Evolutionary conservation across 352 stramenopile species (phyloP), one percentile per base, ranked within the genome.

Genomic region (Pythium monospermum): DNA sequence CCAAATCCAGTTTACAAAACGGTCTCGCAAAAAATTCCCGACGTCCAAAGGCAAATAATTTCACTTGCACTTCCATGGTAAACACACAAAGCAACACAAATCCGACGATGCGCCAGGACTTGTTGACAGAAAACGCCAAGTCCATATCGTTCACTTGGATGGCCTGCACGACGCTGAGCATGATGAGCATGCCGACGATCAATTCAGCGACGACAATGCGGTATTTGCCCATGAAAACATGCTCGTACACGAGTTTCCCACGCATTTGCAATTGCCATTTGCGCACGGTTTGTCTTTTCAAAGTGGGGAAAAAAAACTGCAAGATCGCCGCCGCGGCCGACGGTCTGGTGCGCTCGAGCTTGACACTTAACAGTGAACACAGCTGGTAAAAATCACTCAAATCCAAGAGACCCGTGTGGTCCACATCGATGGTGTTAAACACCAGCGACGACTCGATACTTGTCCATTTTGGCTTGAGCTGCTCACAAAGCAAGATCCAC

Each of bases 61-160:
- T 92, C 35, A 85, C 48, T 12, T 67, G 28, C 0, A 93, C 74
- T 52, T 93, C 82, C 4, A 88, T 55, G 7, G 82, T 87, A 49
- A 92, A 92, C 8, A 90, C 44, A 19, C 75, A 75, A 6, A 92
- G 48, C 38, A 92, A 49, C 23, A 72, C 68, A 36, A 90, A 79
- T 7, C 82, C 82, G 7, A 90, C 61, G 23, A 90, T 49, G 3
- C 82, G 78, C 82, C 82, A 92, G 25, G 69, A 82, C 10, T 66
- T 67, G 54, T 92, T 87, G 16, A 76, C 69, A 0, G 76, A 87
- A 46, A 90, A 90, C 25, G 82, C 81, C 7, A 90, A 44, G 30
- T 77, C 44, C 38, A 90, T 87, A 52, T 90, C 87, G 73, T 92
- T 92, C 6, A 92, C 82, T 46, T 92, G 82, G 21, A 89, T 69